Percentiles rank a stretch among this genome's conserved stretches.
phyloP scores from a whole-genome alignment of 352 stramenopile species.

The Pythium pyrilobum region DNA sequence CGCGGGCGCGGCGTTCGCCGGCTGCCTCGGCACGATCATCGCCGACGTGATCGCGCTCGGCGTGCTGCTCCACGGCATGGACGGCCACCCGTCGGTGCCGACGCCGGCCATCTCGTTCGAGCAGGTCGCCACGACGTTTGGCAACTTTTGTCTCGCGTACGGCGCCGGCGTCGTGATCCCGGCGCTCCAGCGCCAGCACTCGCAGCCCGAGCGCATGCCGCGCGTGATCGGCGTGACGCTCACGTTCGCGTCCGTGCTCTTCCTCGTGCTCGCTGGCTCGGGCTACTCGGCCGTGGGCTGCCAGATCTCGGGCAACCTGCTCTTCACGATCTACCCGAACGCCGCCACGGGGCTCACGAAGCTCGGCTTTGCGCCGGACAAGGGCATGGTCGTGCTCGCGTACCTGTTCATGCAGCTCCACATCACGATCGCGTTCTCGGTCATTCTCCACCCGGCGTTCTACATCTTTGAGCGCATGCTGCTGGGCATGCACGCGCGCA shows the following conservation, averaged over 20 bases:
- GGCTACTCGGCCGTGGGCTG: slow-evolving; percentile 53
- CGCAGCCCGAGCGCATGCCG: slow-evolving; percentile 52
- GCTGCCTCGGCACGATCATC: slow-evolving; percentile 53
- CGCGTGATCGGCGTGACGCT: slow-evolving; percentile 51
- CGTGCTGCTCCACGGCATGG: slow-evolving; percentile 49
- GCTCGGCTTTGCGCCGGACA: slow-evolving; percentile 26
- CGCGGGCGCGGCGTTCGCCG: slow-evolving; percentile 48
- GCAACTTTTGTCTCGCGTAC: slow-evolving; percentile 62
- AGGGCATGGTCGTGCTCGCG: slow-evolving; percentile 22
- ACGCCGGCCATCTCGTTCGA: slow-evolving; percentile 40
- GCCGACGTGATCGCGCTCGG: slow-evolving; percentile 45
- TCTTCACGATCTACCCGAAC: slow-evolving; percentile 59
- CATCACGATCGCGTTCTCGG: slow-evolving; percentile 49
- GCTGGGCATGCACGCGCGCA: slow-evolving; percentile 46
- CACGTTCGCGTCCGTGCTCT: slow-evolving; percentile 43
- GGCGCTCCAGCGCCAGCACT: slow-evolving; percentile 55
- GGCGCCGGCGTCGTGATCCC: slow-evolving; percentile 60
- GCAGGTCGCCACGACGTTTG: slow-evolving; percentile 48
- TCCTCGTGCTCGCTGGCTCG: slow-evolving; percentile 36
- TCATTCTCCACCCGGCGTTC: slow-evolving; percentile 53
- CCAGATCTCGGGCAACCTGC: slow-evolving; percentile 62
- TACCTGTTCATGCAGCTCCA: slow-evolving; percentile 55
- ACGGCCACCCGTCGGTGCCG: slow-evolving; percentile 40
- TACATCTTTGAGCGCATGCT: slow-evolving; percentile 41
- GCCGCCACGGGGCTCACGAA: slow-evolving; percentile 20